These are phyloP conservation scores for Syncephalis plumigaleata DNA, from an alignment of 371 early-diverging fungal genomes.

Conservation along the genomic window DNA sequence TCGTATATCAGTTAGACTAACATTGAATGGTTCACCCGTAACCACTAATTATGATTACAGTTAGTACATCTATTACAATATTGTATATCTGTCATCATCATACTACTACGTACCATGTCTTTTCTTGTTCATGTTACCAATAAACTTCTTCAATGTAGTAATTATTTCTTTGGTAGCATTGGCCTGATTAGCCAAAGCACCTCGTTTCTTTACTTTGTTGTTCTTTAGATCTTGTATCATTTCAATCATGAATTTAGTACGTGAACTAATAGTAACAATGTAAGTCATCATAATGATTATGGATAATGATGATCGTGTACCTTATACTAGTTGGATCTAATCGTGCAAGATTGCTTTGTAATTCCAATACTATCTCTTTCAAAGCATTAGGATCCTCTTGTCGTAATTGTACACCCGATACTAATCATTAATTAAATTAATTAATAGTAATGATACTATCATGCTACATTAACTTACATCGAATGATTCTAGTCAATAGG, in stretches of 20 bases:
- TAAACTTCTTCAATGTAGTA: constrained; percentile 60
- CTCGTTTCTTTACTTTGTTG: constrained; percentile 61
- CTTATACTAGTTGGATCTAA: constrained; percentile 19
- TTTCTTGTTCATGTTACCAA: constrained; percentile 46
- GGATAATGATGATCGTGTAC: constrained; percentile 8
- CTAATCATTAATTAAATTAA: constrained; percentile 12
- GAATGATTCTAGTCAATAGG: constrained; percentile 64
- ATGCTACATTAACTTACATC: constrained; percentile 21
- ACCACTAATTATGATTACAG: too few relatives aligned
- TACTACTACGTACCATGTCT: constrained; percentile 16
- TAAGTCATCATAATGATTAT: too few relatives aligned
- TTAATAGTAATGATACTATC: background rate
- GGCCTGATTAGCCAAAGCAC: constrained; percentile 24
- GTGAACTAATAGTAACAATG: constrained; percentile 29
- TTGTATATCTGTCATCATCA: too few relatives aligned
- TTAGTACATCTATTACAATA: too few relatives aligned
- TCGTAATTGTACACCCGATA: constrained; percentile 73
- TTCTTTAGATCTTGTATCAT: constrained; percentile 79
- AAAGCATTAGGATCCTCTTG: constrained; percentile 80
- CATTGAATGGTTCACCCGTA: constrained; percentile 61
- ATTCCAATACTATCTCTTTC: constrained; percentile 63
- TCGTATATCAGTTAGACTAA: constrained; percentile 75
- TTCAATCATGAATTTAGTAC: constrained; percentile 88
- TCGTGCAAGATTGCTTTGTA: constrained; percentile 37
- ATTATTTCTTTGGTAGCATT: constrained; percentile 36